These are phyloP conservation scores for Pseudogymnoascus sp. DNA, from an alignment of 2,329 filamentous ascomycete species.

Conservation along the genomic window DNA sequence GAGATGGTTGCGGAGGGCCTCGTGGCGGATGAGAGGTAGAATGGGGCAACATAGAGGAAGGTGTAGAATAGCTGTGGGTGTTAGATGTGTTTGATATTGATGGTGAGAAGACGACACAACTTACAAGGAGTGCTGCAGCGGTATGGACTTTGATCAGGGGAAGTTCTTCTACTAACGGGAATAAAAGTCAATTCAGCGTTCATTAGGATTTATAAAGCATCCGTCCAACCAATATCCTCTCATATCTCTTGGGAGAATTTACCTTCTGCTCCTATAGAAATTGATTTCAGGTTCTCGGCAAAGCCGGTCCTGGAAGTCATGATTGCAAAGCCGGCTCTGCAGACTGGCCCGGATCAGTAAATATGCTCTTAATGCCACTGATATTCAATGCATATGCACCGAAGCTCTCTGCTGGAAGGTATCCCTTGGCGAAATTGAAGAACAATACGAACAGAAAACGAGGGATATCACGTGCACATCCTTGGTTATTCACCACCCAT, in stretches of 20 bases:
- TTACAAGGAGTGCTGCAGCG: conserved; percentile 8
- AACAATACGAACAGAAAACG: neutral
- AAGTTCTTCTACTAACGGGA: neutral
- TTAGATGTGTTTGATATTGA: neutral
- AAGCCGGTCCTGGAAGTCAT: neutral
- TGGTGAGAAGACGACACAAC: neutral
- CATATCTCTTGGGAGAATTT: neutral
- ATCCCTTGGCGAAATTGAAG: neutral
- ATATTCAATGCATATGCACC: neutral
- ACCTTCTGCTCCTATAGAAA: neutral
- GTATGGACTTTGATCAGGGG: neutral
- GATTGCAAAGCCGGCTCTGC: neutral
- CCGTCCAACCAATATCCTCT: neutral
- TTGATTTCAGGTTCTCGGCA: neutral
- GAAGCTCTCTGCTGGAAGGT: neutral
- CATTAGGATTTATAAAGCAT: neutral
- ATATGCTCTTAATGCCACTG: neutral
- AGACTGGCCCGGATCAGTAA: neutral
- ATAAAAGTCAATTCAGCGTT: neutral
- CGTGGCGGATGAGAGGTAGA: conserved; percentile 75
- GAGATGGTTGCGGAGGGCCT: conserved; percentile 70
- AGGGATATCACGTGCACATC: neutral
- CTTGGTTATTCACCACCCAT: neutral
- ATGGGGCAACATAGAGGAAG: conserved; percentile 80
- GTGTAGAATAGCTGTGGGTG: conserved; percentile 62